Percentiles rank a stretch among this genome's conserved stretches.
These are phyloP conservation scores for Diplogelasinospora grovesii DNA, from an alignment of 495 filamentous ascomycete genomes.

Conservation along the genomic window DNA sequence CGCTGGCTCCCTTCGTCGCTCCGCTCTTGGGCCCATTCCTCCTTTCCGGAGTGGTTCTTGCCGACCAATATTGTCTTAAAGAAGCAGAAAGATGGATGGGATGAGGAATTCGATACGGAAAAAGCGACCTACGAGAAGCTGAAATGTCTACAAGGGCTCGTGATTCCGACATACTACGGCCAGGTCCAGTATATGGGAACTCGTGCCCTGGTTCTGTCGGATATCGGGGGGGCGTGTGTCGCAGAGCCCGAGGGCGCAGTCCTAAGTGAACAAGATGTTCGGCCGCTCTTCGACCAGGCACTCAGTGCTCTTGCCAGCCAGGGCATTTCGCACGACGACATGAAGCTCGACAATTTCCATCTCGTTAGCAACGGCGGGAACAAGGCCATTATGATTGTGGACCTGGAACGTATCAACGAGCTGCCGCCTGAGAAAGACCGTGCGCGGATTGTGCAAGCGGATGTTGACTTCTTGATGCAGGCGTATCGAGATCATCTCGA, in stretches of 20 bases:
- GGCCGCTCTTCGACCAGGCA: slow-evolving; percentile 8
- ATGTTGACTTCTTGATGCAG: slow-evolving; percentile 6
- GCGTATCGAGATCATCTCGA: slow-evolving; percentile 8
- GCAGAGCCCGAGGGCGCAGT: slow-evolving; percentile 8
- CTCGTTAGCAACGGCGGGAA: slow-evolving; percentile 4
- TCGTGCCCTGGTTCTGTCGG: slow-evolving; percentile 6
- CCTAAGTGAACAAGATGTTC: slow-evolving; percentile 4
- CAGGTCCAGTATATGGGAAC: slow-evolving; percentile 2
- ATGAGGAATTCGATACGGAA: slow-evolving; percentile 10
- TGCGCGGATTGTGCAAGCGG: slow-evolving; percentile 1
- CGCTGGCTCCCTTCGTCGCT: slow-evolving; percentile 7
- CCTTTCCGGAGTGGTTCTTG: slow-evolving; percentile 7
- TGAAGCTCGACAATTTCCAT: slow-evolving; percentile 9
- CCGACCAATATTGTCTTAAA: slow-evolving; percentile 8
- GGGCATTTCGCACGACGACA: slow-evolving; percentile 7
- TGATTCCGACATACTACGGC: slow-evolving; percentile 10
- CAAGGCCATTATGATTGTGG: slow-evolving; percentile 5
- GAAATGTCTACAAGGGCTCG: slow-evolving; percentile 5
- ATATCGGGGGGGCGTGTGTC: slow-evolving; percentile 7
- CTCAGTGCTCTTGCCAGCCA: slow-evolving; percentile 5
- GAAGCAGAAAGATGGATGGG: slow-evolving; percentile 10
- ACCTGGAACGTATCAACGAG: slow-evolving; percentile 6
- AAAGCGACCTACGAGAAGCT: slow-evolving; percentile 8
- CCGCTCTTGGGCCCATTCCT: slow-evolving; percentile 1
- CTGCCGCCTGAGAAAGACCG: slow-evolving; percentile 4